Evolutionary conservation across 169 alveolate species (phyloP).

Genomic region (Prorocentrum cordatum): DNA sequence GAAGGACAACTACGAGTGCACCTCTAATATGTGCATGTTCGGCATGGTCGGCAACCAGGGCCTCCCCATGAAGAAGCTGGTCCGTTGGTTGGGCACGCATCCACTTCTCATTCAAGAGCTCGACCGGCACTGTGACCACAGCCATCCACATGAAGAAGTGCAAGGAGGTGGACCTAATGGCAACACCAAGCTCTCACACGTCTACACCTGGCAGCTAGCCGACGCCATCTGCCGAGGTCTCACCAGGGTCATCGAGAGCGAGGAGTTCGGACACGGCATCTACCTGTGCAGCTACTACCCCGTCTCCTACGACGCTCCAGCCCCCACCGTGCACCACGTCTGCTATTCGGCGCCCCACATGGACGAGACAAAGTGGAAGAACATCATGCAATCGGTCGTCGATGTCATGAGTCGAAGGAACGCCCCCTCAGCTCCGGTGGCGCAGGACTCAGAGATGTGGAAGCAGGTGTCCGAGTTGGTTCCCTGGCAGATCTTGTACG

Average conservation of each 20-base stretch:
- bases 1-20: too few species aligned
- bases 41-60: too few species aligned
- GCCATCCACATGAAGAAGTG: too few species aligned
- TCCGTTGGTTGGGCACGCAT: too few species aligned
- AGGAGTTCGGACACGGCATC: not conserved
- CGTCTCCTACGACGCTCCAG: too few species aligned
- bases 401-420: not conserved
- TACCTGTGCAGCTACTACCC: not conserved
- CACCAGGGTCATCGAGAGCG: not conserved
- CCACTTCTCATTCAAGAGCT: too few species aligned
- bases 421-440: not conserved
- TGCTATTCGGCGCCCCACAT: not conserved
- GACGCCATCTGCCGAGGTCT: constrained; percentile 6
- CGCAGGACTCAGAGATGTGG: not conserved
- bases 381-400: not conserved
- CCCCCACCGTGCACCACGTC: too few species aligned
- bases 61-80: too few species aligned
- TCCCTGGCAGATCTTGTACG: not conserved
- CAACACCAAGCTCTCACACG: not conserved
- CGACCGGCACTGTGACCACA: too few species aligned
- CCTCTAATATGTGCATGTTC: too few species aligned
- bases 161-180: too few species aligned
- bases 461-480: not conserved
- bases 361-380: not conserved
- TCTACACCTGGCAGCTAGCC: not conserved